A percentile compares a stretch with the other conserved stretches of the same genome.
phyloP scores from a whole-genome alignment of 2,329 filamentous ascomycete genomes.

The Pezizomycotina sp. region DNA sequence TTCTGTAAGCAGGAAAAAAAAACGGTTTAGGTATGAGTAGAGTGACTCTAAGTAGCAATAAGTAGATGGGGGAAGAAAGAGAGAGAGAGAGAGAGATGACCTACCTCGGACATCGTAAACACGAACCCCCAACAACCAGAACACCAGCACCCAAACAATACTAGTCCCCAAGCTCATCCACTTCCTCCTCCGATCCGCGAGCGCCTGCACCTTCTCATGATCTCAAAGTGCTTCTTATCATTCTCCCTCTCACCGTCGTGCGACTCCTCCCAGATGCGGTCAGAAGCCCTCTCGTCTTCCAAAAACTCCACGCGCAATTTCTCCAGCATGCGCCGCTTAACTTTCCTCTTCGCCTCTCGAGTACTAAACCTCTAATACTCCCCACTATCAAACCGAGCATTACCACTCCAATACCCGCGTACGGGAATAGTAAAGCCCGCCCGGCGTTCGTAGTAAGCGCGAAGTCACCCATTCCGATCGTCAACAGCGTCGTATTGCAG shows the following conservation, averaged over 20 bases:
- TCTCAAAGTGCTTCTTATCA: conserved; percentile 52
- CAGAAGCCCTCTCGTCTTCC: conserved; percentile 5
- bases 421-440: conserved; percentile 63
- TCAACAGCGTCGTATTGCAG: conserved; percentile 44
- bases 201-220: conserved; percentile 68
- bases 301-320: conserved; percentile 20
- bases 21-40: too few species aligned
- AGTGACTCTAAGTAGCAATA: too few species aligned
- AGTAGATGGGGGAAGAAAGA: too few species aligned
- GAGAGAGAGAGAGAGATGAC: too few species aligned
- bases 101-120: conserved; percentile 48
- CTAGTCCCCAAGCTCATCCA: conserved; percentile 62
- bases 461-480: conserved; percentile 21
- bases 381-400: conserved; percentile 70
- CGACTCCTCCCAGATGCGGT: neutral
- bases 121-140: conserved; percentile 71
- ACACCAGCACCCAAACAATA: conserved; percentile 46
- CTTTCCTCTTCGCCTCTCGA: conserved; percentile 23
- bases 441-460: conserved; percentile 33
- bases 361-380: conserved; percentile 45
- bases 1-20: conserved; percentile 3
- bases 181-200: conserved; percentile 47
- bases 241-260: conserved; percentile 31
- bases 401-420: conserved; percentile 65
- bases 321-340: conserved; percentile 19